Evolutionary conservation across 306 rosid species (phyloP), one percentile per base, ranked within the genome.

Genomic region (Geum urbanum): DNA sequence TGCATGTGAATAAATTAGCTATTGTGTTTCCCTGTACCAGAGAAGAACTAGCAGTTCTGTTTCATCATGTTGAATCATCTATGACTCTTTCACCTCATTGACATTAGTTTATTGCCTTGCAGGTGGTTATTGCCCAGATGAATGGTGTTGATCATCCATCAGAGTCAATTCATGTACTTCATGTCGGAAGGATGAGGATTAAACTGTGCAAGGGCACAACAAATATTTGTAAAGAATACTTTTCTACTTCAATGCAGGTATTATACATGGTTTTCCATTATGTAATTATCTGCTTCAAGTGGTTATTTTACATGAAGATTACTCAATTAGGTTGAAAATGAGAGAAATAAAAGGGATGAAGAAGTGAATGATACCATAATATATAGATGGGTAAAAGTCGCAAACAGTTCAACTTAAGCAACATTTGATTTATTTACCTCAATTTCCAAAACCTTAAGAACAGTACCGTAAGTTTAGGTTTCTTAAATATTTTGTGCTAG

Each of bases 101-200:
- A 48, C 62, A 47, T 54, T 43, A 70, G 15, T 66, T 70, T 54
- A 39, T 37, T 72, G 11, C 82, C 69, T 72, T 77, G 73, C 91
- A 91, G 97, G 97, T 89, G 27, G 87, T 87, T 64, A 85, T 87
- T 60, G 86, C 97, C 73, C 96, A 89, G 75, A 84, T 81, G 86
- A 90, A 89, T 74, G 96, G 89, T 37, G 79, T 66, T 53, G 75
- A 81, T 67, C 82, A 82, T 73, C 74, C 82, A 49, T 78, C 82
- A 6, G 96, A 91, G 76, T 85, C 96, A n/a, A 87, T 91, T 61
- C 96, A 91, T 76, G 83, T 63, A 32, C 84, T 91, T 74, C 88
- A 91, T 77, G 86, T 89, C 57, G 97, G 97, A 72, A 89, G 87
- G 77, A 91, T 91, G 97, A 84, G 97, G 80, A 87, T 91, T 84